Conservation (phyloP, 169 alveolate species). For the Eimeria praecox region DNA sequence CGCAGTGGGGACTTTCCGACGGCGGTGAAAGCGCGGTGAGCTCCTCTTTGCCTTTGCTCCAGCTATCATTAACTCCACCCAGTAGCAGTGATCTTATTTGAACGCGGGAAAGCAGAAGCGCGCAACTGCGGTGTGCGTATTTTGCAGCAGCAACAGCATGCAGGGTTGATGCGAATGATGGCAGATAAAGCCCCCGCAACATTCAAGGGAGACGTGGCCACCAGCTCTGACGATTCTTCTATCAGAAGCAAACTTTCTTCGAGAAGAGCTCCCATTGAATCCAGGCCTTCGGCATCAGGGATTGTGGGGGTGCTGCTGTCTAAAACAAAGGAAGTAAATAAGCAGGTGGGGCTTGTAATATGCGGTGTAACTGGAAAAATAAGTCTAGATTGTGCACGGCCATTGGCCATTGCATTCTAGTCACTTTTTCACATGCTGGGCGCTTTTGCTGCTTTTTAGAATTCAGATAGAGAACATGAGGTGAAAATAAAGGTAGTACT, state of each 20-base stretch:
- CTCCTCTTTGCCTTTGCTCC: background rate
- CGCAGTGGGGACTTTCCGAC: background rate
- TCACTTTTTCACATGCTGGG: background rate
- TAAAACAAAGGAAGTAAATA: background rate
- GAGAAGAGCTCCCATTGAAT: background rate
- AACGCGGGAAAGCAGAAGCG: background rate
- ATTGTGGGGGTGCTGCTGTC: background rate
- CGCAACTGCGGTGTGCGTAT: background rate
- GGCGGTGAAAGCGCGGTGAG: background rate
- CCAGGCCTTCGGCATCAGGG: background rate
- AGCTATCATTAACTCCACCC: background rate
- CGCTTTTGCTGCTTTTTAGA: background rate
- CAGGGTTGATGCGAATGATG: background rate
- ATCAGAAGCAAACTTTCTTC: background rate
- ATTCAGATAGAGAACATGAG: background rate
- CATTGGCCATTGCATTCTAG: background rate
- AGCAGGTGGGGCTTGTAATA: background rate
- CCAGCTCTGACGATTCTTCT: background rate
- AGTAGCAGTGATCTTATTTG: background rate
- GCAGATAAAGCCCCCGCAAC: background rate
- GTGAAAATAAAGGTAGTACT: background rate
- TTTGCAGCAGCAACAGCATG: background rate
- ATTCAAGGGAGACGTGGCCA: background rate
- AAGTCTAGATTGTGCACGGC: background rate
- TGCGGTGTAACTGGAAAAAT: background rate